Conservation (phyloP, 2,329 filamentous ascomycete genomes). For the Xylariomycetidae sp. region DNA sequence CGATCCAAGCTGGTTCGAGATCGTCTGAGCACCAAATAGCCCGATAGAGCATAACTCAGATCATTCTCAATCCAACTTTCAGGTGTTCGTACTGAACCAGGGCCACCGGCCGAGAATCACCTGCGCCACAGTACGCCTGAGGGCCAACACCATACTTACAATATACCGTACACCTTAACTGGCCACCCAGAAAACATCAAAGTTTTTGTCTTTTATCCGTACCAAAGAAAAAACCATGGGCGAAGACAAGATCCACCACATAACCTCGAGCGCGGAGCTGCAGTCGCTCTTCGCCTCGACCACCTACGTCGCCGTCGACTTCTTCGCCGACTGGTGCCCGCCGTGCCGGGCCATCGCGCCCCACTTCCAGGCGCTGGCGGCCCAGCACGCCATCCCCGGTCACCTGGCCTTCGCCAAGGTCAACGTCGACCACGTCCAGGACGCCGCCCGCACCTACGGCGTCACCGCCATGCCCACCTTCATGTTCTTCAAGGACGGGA, state of each 20-base stretch:
- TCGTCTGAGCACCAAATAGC: too few relatives aligned
- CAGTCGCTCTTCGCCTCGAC: slow-evolving; percentile 41
- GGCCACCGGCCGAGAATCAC: too few relatives aligned
- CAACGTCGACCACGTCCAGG: slow-evolving; percentile 51
- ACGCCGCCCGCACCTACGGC: slow-evolving; percentile 44
- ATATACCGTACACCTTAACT: too few relatives aligned
- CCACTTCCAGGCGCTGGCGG: slow-evolving; percentile 45
- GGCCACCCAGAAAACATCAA: too few relatives aligned
- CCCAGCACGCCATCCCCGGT: slow-evolving; percentile 32
- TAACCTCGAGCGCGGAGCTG: slow-evolving; percentile 42
- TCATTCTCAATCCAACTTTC: too few relatives aligned
- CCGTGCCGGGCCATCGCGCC: slow-evolving; percentile 58
- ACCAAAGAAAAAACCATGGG: slow-evolving; percentile 1
- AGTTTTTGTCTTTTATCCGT: too few relatives aligned
- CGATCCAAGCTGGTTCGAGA: too few relatives aligned
- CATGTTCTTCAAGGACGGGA: slow-evolving; percentile 53
- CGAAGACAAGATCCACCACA: slow-evolving; percentile 27
- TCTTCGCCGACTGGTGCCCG: slow-evolving; percentile 56
- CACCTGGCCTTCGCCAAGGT: slow-evolving; percentile 53
- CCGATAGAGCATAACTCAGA: too few relatives aligned
- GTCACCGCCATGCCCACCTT: slow-evolving; percentile 57
- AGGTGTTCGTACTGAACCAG: too few relatives aligned
- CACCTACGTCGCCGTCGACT: slow-evolving; percentile 51
- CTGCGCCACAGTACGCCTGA: too few relatives aligned
- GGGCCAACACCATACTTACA: too few relatives aligned